phyloP scores from a whole-genome alignment of 345 rosid genomes.

The Populus simonii region DNA sequence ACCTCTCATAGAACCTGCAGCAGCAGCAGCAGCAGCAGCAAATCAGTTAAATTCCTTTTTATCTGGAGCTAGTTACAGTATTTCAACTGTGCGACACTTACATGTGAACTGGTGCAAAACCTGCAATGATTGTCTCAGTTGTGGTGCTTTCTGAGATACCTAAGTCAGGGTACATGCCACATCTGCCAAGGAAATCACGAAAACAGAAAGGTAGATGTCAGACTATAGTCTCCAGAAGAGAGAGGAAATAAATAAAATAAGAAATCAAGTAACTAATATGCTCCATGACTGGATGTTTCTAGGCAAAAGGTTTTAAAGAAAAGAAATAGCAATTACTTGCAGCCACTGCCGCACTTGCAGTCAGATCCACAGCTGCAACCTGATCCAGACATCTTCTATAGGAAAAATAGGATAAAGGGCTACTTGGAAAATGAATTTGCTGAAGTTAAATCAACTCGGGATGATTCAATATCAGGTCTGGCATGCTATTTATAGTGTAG shows the following conservation, averaged over 20 bases:
- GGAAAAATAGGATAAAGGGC: not conserved
- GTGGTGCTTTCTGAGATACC: conserved; percentile 7
- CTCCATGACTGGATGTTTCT: no score
- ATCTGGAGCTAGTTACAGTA: no score
- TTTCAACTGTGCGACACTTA: not conserved
- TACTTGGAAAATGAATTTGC: not conserved
- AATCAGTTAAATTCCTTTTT: no score
- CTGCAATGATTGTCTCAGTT: conserved; percentile 20
- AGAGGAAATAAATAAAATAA: not conserved
- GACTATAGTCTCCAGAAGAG: not conserved
- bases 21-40: not conserved
- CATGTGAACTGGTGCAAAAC: conserved; percentile 19
- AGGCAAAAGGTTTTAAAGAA: not conserved
- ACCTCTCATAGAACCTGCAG: conserved; percentile 31
- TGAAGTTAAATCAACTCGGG: not conserved
- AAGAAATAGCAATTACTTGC: conserved; percentile 5
- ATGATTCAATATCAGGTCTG: not conserved
- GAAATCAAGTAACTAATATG: not conserved
- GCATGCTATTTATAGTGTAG: conserved; percentile 14
- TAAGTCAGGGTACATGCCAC: conserved; percentile 22
- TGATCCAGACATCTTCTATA: conserved; percentile 6
- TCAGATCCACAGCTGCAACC: conserved; percentile 22
- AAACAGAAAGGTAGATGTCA: not conserved
- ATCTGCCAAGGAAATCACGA: not conserved
- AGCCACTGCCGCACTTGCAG: conserved; percentile 19